Evolutionary conservation across 2,329 filamentous ascomycete species (phyloP), one percentile per base, ranked within the genome.

Genomic region (Pseudogymnoascus sp.): DNA sequence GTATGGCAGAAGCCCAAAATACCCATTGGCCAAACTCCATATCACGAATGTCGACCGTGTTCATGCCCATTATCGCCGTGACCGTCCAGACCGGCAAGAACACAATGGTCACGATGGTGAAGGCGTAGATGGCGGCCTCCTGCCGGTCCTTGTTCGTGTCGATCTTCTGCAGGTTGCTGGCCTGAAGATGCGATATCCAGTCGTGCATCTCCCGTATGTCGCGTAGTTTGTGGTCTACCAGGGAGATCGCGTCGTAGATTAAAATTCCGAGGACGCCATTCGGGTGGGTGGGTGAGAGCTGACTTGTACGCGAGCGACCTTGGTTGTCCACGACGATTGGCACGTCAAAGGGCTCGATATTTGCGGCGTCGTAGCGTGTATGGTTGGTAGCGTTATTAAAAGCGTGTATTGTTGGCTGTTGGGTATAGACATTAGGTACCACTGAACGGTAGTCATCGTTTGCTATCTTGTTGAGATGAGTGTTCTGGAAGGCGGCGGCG

Each of bases 31-130:
- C 61, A 11, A 65, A 60, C 3, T 67, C 62, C 68, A 71, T 72
- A 14, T 73, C 67, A n/a, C 71, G 65, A 7, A 73, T 66, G 52
- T 74, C 72, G 12, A 63, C 66, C 5, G 70, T 71, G 55, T 75
- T 74, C 71, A 74, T 73, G 16, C 72, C 72, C 23, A 74, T 67
- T 23, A 74, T 69, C 18, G 65, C 67, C 1, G 71, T 69, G 5
- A 74, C 70, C 9, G 70, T 70, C 5, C 65, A 65, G 4, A 74
- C 64, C 6, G 72, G 73, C 7, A 75, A 64, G 45, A 75, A 75
- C 5, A 75, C 68, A 11, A 74, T 70, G 2, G 72, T 74, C 5
- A 74, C 70, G 21, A 74, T 71, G 3, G 73, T 75, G 64, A 75
- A 73, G 14, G 67, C 66, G 37, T 69, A 68, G 14, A 75, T 70